phyloP scores from a whole-genome alignment of 177 flowering plant species.

The Vitis hybrid region DNA sequence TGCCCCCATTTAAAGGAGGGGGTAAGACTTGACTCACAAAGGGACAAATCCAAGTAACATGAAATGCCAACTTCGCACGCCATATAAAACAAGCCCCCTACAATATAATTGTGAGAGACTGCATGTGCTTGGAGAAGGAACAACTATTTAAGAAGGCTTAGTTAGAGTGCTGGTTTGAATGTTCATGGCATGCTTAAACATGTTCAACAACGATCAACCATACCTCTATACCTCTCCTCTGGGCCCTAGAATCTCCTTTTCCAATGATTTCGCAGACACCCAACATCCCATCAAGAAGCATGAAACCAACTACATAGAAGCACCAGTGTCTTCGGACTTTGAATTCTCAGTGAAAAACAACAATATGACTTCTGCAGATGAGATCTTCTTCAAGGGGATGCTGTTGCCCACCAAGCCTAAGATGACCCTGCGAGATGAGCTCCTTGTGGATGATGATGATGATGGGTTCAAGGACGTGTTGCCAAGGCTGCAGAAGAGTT shows the following conservation, averaged over 20 bases:
- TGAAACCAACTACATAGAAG: constrained; percentile 41
- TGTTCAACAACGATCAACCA: constrained; percentile 24
- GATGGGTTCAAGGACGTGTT: constrained; percentile 17
- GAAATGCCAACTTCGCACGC: constrained; percentile 22
- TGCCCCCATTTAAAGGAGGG: neutral
- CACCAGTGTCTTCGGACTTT: constrained; percentile 73
- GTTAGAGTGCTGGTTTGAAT: constrained; percentile 2
- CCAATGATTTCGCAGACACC: constrained; percentile 67
- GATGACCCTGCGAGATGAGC: constrained; percentile 66
- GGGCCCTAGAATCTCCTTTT: constrained; percentile 93
- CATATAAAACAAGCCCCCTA: constrained; percentile 11
- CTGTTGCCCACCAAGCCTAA: constrained; percentile 50
- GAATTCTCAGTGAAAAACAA: constrained; percentile 60
- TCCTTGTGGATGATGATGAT: constrained; percentile 57
- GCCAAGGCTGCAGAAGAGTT: constrained; percentile 43
- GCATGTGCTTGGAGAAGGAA: constrained; percentile 18
- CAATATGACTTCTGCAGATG: constrained; percentile 71
- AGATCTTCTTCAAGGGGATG: constrained; percentile 72
- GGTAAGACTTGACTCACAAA: constrained; percentile 11
- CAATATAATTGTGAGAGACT: constrained; percentile 31
- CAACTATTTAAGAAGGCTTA: constrained; percentile 5
- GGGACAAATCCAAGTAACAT: constrained; percentile 35
- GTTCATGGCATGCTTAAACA: constrained; percentile 23
- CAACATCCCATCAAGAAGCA: constrained; percentile 34
- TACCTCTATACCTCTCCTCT: constrained; percentile 33